These are phyloP conservation scores for Terfezia claveryi DNA, from an alignment of 495 filamentous ascomycete genomes.

Conservation along the genomic window DNA sequence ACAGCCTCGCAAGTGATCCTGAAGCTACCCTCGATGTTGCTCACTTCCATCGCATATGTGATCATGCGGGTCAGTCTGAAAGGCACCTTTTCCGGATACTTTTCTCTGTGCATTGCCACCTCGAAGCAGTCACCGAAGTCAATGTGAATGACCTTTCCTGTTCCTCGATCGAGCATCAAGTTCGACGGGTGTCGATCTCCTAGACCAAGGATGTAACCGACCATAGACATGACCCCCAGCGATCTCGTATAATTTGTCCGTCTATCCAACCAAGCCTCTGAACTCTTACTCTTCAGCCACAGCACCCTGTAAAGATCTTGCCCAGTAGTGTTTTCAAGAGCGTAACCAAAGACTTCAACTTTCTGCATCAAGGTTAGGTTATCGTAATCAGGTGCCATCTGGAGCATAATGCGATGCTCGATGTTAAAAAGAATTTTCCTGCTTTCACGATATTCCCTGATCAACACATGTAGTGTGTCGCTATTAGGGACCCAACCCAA, in stretches of 20 bases:
- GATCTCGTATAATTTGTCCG: conserved; percentile 96
- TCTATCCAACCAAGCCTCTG: conserved; percentile 89
- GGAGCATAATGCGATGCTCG: conserved; percentile 96
- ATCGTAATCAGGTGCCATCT: conserved; percentile 98
- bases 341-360: conserved; percentile 96
- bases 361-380: conserved; percentile 98
- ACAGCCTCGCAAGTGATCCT: conserved; percentile 93
- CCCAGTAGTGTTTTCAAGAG: conserved; percentile 93
- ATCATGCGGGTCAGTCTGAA: conserved; percentile 97
- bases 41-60: conserved; percentile 98
- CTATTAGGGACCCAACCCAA: conserved; percentile 96
- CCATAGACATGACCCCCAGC: conserved; percentile 99
- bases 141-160: conserved; percentile 89
- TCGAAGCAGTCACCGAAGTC: conserved; percentile 99
- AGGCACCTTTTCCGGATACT: conserved; percentile 91
- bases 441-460: conserved; percentile 90
- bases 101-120: conserved; percentile 97
- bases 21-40: conserved; percentile 96
- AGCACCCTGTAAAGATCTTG: conserved; percentile 95
- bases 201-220: conserved; percentile 90
- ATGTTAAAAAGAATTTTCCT: conserved; percentile 95
- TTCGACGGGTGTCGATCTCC: conserved; percentile 95
- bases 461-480: conserved; percentile 86
- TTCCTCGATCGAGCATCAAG: conserved; percentile 84
- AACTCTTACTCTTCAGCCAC: conserved; percentile 96